Evolutionary conservation across 2,329 filamentous ascomycete genomes (phyloP).

Genomic region (Pleurostoma richardsiae): DNA sequence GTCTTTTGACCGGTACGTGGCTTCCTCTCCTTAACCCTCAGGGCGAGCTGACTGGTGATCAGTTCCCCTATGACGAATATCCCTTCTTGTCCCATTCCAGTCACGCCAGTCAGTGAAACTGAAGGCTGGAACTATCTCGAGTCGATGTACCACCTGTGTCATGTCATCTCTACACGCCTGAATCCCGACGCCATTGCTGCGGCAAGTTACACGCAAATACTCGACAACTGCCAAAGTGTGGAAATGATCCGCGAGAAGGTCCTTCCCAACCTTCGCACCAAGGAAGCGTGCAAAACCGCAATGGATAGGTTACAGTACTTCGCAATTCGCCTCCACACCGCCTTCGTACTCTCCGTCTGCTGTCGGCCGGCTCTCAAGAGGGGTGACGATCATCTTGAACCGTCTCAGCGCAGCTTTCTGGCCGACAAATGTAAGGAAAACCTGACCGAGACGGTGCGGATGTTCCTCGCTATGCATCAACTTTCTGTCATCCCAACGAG

Average conservation of each 20-base stretch:
- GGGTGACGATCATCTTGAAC: slow-evolving; percentile 39
- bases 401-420: slow-evolving; percentile 47
- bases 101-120: slow-evolving; percentile 31
- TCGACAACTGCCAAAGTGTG: slow-evolving; percentile 51
- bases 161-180: slow-evolving; percentile 53
- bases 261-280: slow-evolving; percentile 48
- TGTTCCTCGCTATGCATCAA: slow-evolving; percentile 67
- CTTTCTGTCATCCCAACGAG: slow-evolving; percentile 61
- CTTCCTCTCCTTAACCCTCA: not conserved
- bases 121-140: slow-evolving; percentile 56
- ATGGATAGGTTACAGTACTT: slow-evolving; percentile 60
- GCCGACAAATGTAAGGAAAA: slow-evolving; percentile 57
- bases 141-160: slow-evolving; percentile 60
- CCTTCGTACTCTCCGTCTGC: slow-evolving; percentile 60
- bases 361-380: slow-evolving; percentile 58
- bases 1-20: slow-evolving; percentile 55
- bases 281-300: slow-evolving; percentile 59
- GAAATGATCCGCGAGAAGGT: slow-evolving; percentile 46
- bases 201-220: slow-evolving; percentile 48
- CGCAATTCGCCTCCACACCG: slow-evolving; percentile 59
- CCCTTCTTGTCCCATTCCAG: slow-evolving; percentile 48
- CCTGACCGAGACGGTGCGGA: slow-evolving; percentile 59
- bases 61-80: slow-evolving; percentile 61
- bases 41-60: not conserved
- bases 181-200: slow-evolving; percentile 47